Base-by-base conservation (phyloP, 441 rosid species). In the Geranium incanum region DNA sequence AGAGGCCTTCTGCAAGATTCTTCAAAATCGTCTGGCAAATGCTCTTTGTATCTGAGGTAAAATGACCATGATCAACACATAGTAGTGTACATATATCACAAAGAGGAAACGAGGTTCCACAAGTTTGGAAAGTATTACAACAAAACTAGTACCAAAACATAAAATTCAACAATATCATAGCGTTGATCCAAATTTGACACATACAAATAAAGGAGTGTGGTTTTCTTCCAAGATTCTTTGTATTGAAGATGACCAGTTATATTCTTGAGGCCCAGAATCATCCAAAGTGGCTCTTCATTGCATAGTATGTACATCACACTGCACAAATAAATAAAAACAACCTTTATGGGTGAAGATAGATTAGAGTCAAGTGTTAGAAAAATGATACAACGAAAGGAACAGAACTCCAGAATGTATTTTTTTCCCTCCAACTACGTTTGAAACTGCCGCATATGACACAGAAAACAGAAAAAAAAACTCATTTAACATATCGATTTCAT, bases 201-300 rank as follows among this genome's bases (percentile, higher is more conserved):
- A 63, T 86, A 91, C 97, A 90, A 74, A 74, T 72, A 60, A 60
- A 60, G 75, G 81, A 94, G 77, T 0, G 88, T 74, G 0, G 96
- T 91, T 71, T 87, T 89, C 82, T 88, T 90, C 99, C 99, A 94
- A 80, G 95, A 91, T 81, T 91, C 97, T 81, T 79, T 81, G 81
- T 83, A 88, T 19, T 85, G 87, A 76, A 91, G 81, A 36, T 81
- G 82, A 70, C 87, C 86, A 15, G 79, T 84, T 0, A 72, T 79
- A 38, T 48, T 85, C 74, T 80, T 86, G 39, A 91, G 82, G 74
- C 97, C 92, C 18, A 89, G 73, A 70, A 77, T 84, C 97, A 90
- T 91, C 99, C 99, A 94, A 2, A 94, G 79, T 0, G 99, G 99
- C 50, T 94, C 99, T 80, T 90, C 99, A 39, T 87, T 87, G 84